Conservation (phyloP, 1,139 yeast genomes). For the Pichiaceae sp. region DNA sequence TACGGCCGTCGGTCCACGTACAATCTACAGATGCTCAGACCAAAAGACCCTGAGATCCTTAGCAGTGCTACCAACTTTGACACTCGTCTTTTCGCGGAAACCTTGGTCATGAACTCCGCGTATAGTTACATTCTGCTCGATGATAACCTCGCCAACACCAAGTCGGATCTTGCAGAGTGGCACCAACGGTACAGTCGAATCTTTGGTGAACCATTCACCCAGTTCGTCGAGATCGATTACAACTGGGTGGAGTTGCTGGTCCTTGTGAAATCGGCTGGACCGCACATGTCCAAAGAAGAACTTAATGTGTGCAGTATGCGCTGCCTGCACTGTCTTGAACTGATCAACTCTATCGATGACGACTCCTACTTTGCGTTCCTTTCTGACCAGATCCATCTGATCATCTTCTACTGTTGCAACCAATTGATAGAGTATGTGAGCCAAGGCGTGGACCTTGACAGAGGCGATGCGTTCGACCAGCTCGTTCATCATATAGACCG, state of each 20-base stretch:
- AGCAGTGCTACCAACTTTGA: conserved; percentile 71
- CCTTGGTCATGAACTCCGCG: conserved; percentile 52
- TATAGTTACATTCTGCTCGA: conserved; percentile 48
- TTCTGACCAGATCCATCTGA: conserved; percentile 60
- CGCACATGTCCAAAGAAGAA: conserved; percentile 3
- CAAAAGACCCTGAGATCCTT: conserved; percentile 34
- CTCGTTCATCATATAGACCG: conserved; percentile 5
- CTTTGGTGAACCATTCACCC: conserved; percentile 65
- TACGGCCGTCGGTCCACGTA: conserved; percentile 57
- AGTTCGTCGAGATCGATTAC: conserved; percentile 69
- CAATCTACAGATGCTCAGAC: conserved; percentile 12
- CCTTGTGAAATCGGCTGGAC: conserved; percentile 23
- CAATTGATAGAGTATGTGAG: conserved; percentile 29
- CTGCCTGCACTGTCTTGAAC: conserved; percentile 3
- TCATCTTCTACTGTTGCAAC: conserved; percentile 43
- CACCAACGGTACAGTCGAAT: conserved; percentile 63
- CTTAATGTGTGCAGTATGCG: neutral
- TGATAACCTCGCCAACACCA: conserved; percentile 7
- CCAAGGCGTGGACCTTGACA: neutral
- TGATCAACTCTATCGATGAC: conserved; percentile 36
- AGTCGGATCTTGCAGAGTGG: conserved; percentile 41
- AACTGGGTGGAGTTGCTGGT: conserved; percentile 56
- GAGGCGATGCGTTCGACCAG: conserved; percentile 1
- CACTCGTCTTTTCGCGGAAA: conserved; percentile 77
- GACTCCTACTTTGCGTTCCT: conserved; percentile 61